Evolutionary conservation across 2,329 filamentous ascomycete species (phyloP).

Genomic region (Arthrobotrys megalospora): DNA sequence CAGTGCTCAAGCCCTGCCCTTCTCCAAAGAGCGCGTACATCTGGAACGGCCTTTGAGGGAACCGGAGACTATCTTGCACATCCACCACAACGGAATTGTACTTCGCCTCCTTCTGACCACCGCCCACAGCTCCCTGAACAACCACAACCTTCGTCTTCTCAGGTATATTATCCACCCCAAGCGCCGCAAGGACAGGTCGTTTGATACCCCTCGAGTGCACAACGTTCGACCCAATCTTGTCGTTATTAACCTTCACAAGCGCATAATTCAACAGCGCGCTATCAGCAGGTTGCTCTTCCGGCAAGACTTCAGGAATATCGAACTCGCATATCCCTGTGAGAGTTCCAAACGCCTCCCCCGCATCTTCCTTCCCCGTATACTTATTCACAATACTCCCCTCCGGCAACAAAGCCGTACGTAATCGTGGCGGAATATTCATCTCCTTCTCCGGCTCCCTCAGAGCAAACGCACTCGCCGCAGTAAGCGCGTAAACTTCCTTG

Average conservation of each 20-base stretch:
- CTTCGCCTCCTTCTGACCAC: conserved; percentile 40
- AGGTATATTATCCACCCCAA: conserved; percentile 21
- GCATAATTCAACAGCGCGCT: conserved; percentile 50
- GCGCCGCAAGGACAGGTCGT: conserved; percentile 1
- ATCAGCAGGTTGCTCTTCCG: background rate
- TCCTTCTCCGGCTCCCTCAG: conserved; percentile 44
- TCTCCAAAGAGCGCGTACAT: conserved; percentile 52
- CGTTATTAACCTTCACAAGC: conserved; percentile 48
- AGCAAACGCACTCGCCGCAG: conserved; percentile 47
- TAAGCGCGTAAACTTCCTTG: conserved; percentile 40
- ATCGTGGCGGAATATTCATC: conserved; percentile 46
- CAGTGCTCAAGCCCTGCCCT: conserved; percentile 32
- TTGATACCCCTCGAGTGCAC: conserved; percentile 33
- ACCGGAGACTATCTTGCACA: conserved; percentile 44
- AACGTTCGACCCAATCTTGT: conserved; percentile 33
- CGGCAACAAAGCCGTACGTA: conserved; percentile 37
- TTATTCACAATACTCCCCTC: conserved; percentile 50
- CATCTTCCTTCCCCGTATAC: conserved; percentile 22
- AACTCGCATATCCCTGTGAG: conserved; percentile 46
- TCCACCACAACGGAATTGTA: conserved; percentile 44
- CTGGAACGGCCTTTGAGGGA: conserved; percentile 48
- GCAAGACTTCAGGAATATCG: conserved; percentile 32
- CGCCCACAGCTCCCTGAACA: conserved; percentile 17
- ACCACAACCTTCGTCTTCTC: conserved; percentile 41
- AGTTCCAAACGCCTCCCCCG: conserved; percentile 40